Evolutionary conservation across 352 stramenopile species (phyloP).

Genomic region (Phytophthora foliorum): DNA sequence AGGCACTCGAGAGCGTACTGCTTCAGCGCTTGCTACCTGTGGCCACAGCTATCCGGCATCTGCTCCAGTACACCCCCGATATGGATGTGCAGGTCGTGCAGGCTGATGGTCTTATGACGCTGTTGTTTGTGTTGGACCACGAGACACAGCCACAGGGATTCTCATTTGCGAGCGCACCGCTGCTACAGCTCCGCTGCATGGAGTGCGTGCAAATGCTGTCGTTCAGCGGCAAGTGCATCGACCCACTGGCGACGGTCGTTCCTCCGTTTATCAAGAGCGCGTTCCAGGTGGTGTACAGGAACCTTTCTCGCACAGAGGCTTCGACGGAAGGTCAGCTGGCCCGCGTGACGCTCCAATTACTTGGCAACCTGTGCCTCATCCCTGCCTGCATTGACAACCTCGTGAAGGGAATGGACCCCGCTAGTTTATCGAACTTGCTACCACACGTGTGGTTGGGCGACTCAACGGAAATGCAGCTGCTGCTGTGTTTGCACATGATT

Average conservation of each 20-base stretch:
- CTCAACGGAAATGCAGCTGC: slow-evolving; percentile 82
- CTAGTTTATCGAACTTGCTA: slow-evolving; percentile 72
- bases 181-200: slow-evolving; percentile 87
- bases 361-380: slow-evolving; percentile 89
- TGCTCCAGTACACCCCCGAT: slow-evolving; percentile 85
- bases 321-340: slow-evolving; percentile 86
- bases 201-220: slow-evolving; percentile 91
- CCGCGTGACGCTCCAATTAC: slow-evolving; percentile 81
- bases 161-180: slow-evolving; percentile 76
- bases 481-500: slow-evolving; percentile 91
- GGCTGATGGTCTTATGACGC: slow-evolving; percentile 72
- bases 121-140: slow-evolving; percentile 85
- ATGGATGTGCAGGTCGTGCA: slow-evolving; percentile 89
- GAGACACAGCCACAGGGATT: slow-evolving; percentile 84
- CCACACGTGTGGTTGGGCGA: slow-evolving; percentile 84
- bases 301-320: slow-evolving; percentile 79
- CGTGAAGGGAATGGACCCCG: slow-evolving; percentile 89
- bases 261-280: slow-evolving; percentile 87
- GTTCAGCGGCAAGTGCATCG: slow-evolving; percentile 86
- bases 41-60: slow-evolving; percentile 79
- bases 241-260: slow-evolving; percentile 78
- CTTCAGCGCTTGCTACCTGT: slow-evolving; percentile 80
- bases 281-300: slow-evolving; percentile 89
- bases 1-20: slow-evolving; percentile 73
- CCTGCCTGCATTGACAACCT: slow-evolving; percentile 89